phyloP scores from a whole-genome alignment of 805 yeast species.

The Candida montana region DNA sequence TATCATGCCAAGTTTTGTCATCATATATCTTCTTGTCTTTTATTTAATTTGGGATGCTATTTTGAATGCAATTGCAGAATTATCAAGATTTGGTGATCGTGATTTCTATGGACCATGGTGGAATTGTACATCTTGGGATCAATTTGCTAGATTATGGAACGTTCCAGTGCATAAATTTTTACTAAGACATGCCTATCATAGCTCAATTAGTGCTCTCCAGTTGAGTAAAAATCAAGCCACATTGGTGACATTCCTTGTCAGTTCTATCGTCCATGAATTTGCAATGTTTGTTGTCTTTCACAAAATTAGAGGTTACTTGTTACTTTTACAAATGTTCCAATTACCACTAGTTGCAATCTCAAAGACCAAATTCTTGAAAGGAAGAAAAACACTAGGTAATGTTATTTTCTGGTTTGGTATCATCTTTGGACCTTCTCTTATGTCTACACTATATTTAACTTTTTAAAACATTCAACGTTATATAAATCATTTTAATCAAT shows the following conservation, averaged over 20 bases:
- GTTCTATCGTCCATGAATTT: conserved; percentile 82
- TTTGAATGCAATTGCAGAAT: conserved; percentile 82
- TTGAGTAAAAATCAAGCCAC: conserved; percentile 67
- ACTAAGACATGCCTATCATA: conserved; percentile 89
- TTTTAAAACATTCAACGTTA: conserved; percentile 45
- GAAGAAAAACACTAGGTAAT: conserved; percentile 63
- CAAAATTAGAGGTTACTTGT: conserved; percentile 72
- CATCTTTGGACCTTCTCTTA: conserved; percentile 80
- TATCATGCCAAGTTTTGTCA: conserved; percentile 72
- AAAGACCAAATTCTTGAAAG: conserved; percentile 50
- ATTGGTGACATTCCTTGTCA: conserved; percentile 68
- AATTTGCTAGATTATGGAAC: conserved; percentile 92
- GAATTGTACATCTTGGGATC: conserved; percentile 92
- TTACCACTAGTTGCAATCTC: conserved; percentile 70
- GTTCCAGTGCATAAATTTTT: conserved; percentile 87
- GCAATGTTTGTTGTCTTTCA: conserved; percentile 88
- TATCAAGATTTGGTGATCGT: conserved; percentile 82
- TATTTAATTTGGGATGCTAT: conserved; percentile 95
- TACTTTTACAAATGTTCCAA: conserved; percentile 82
- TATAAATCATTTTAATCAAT: too few relatives aligned
- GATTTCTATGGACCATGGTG: conserved; percentile 97
- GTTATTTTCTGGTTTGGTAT: conserved; percentile 89
- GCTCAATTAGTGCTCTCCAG: conserved; percentile 71
- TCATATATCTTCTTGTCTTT: conserved; percentile 72
- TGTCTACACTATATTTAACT: conserved; percentile 78